phyloP scores from a whole-genome alignment of 495 filamentous ascomycete species.

The Cenococcum geophilum region DNA sequence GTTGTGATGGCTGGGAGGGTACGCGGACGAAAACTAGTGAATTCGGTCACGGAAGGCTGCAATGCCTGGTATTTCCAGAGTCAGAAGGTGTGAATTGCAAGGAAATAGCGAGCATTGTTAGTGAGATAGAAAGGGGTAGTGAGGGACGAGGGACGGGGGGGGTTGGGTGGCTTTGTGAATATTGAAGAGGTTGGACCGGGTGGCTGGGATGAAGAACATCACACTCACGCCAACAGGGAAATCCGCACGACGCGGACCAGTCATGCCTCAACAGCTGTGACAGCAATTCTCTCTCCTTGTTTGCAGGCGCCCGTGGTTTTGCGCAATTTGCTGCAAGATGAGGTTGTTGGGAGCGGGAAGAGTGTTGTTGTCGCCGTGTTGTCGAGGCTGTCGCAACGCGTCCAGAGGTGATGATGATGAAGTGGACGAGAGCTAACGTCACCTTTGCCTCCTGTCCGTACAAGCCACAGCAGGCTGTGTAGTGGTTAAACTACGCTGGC shows the following conservation, averaged over 20 bases:
- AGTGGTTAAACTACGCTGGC: background rate
- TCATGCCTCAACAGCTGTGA: constrained; percentile 19
- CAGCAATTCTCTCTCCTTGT: background rate
- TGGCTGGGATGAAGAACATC: constrained; percentile 5
- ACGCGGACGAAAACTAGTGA: background rate
- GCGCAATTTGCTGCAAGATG: constrained; percentile 17
- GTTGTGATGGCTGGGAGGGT: constrained; percentile 2
- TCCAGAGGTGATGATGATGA: constrained; percentile 2
- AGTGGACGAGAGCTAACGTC: background rate
- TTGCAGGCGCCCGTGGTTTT: constrained; percentile 16
- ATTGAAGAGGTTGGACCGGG: constrained; percentile 22
- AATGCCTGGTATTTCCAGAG: constrained; percentile 17
- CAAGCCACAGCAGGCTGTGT: constrained; percentile 1
- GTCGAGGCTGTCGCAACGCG: background rate
- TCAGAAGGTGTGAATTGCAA: constrained; percentile 23
- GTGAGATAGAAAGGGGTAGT: background rate
- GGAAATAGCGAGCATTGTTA: constrained; percentile 20
- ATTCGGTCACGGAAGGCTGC: constrained; percentile 21
- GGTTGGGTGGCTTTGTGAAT: constrained; percentile 17
- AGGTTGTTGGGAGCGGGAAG: background rate
- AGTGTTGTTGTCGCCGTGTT: constrained; percentile 1
- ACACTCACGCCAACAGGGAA: constrained; percentile 17
- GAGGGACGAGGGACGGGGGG: constrained; percentile 7
- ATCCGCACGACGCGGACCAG: constrained; percentile 9
- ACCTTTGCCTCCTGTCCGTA: background rate